Evolutionary conservation across 257 asterid genomes (phyloP).

Genomic region (Solanum corneliomulleri): DNA sequence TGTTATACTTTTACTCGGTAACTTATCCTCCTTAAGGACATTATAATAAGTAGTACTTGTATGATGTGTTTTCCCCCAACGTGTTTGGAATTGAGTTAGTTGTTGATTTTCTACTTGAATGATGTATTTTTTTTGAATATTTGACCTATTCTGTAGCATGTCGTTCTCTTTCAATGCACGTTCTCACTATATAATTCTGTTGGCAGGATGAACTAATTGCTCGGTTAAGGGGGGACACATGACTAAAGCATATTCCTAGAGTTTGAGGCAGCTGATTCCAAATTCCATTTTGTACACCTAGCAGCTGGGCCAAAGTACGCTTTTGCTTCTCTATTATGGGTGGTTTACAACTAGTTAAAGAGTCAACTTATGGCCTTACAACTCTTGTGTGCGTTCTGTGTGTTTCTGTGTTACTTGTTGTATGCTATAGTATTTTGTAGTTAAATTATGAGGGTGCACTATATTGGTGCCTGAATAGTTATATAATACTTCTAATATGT

Average conservation of each 20-base stretch:
- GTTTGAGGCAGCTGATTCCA: conserved; percentile 3
- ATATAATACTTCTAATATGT: neutral
- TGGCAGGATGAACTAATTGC: conserved; percentile 60
- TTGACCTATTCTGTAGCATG: neutral
- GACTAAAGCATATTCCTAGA: conserved; percentile 7
- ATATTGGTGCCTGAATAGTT: neutral
- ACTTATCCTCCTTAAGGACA: neutral
- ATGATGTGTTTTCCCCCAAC: neutral
- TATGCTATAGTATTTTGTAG: neutral
- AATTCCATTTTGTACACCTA: conserved; percentile 2
- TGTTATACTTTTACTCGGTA: neutral
- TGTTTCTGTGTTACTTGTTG: neutral
- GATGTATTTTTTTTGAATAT: neutral
- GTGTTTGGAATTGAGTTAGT: neutral
- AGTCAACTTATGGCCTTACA: neutral
- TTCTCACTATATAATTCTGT: neutral
- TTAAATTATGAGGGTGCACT: neutral
- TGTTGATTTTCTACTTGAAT: neutral
- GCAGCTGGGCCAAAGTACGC: conserved; percentile 3
- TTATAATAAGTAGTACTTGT: neutral
- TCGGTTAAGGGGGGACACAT: conserved; percentile 35
- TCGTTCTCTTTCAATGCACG: neutral
- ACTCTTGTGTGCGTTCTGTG: neutral
- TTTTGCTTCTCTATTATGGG: neutral
- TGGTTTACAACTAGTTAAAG: neutral